phyloP scores from a whole-genome alignment of 1,284 basidiomycete species.

The Ustilago vetiveriae region DNA sequence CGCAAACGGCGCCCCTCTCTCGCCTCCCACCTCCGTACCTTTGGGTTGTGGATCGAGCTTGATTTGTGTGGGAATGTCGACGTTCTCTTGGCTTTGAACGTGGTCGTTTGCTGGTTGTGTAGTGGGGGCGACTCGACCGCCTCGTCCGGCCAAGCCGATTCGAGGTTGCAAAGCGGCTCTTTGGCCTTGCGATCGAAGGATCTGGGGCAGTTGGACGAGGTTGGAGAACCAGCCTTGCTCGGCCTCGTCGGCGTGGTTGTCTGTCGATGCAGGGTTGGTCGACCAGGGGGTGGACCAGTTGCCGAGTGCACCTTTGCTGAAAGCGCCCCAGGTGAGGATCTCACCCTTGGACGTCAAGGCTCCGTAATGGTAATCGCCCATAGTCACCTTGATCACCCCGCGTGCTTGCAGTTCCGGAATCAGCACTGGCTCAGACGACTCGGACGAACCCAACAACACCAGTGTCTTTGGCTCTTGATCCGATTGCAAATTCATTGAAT shows the following conservation, averaged over 20 bases:
- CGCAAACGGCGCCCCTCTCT: constrained; percentile 16
- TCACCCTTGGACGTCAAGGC: constrained; percentile 81
- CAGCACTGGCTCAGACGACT: constrained; percentile 70
- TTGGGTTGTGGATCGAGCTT: neutral
- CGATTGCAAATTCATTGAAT: neutral
- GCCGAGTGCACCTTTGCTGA: constrained; percentile 81
- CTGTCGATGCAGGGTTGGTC: neutral
- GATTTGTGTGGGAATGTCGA: neutral
- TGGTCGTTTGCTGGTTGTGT: neutral
- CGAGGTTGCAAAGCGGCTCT: constrained; percentile 8
- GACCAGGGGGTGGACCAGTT: constrained; percentile 70
- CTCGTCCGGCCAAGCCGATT: constrained; percentile 15
- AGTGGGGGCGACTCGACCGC: neutral
- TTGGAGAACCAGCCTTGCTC: constrained; percentile 12
- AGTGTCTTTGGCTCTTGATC: constrained; percentile 35
- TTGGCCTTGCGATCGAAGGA: neutral
- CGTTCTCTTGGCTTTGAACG: neutral
- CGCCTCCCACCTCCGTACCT: neutral
- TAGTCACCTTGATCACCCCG: constrained; percentile 80
- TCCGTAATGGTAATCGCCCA: constrained; percentile 89
- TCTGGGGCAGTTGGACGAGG: constrained; percentile 6
- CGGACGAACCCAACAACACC: constrained; percentile 56
- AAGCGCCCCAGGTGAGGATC: constrained; percentile 84
- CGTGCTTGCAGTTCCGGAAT: constrained; percentile 78
- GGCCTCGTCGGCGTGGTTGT: constrained; percentile 3